Conservation (phyloP, 2,329 filamentous ascomycete species). For the Colletotrichum lentis region DNA sequence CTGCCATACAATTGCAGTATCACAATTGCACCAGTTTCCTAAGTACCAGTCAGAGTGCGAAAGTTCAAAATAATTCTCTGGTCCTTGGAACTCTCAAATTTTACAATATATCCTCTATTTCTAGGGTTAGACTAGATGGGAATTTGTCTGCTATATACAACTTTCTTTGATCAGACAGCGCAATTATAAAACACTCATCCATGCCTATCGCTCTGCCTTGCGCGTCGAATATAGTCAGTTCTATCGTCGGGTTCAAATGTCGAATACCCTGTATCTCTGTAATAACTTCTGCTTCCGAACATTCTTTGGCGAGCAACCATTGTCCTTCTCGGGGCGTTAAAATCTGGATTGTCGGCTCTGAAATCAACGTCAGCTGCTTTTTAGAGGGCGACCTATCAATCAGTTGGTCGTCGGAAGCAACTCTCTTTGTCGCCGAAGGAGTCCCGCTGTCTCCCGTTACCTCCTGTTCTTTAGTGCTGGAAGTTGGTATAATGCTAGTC, state of each 20-base stretch:
- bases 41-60: background rate
- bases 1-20: background rate
- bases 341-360: background rate
- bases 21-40: background rate
- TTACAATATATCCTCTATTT: background rate
- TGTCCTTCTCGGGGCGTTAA: background rate
- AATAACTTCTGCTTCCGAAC: background rate
- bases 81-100: background rate
- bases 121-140: background rate
- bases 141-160: background rate
- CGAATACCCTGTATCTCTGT: background rate
- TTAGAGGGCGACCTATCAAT: background rate
- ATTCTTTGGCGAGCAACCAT: background rate
- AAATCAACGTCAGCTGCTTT: background rate
- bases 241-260: background rate
- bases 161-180: background rate
- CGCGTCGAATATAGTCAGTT: background rate
- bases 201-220: background rate
- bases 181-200: background rate
- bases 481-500: background rate
- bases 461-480: background rate
- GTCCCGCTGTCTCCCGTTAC: background rate
- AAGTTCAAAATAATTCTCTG: background rate
- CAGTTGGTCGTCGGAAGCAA: background rate
- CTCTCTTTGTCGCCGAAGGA: background rate